phyloP scores from a whole-genome alignment of 164 flowering plant species.

The Aristolochia californica region DNA sequence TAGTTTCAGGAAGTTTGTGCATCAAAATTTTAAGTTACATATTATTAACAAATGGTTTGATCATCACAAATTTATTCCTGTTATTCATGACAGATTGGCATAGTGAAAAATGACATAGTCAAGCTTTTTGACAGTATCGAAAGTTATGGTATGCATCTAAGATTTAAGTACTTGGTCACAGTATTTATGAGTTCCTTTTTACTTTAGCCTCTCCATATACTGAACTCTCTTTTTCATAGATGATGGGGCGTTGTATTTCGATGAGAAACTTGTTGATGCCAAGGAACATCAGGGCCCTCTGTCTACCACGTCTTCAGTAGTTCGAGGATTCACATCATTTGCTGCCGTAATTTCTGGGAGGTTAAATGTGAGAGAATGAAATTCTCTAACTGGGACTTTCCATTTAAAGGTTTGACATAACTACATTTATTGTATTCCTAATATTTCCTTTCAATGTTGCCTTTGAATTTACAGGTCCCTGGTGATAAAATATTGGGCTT shows the following conservation, averaged over 20 bases:
- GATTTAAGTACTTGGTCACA: background rate
- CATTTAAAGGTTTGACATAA: no score
- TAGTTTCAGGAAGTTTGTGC: background rate
- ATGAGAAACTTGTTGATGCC: conserved; percentile 65
- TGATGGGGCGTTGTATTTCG: conserved; percentile 81
- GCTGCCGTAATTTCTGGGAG: conserved; percentile 49
- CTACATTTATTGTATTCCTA: no score
- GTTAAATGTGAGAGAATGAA: conserved; percentile 41
- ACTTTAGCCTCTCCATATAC: background rate
- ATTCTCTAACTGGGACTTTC: no score
- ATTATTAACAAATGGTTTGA: background rate
- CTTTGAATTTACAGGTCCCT: conserved; percentile 51
- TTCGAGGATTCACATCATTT: conserved; percentile 72
- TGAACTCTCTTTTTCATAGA: conserved; percentile 24
- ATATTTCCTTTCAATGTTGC: background rate
- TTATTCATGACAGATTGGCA: conserved; percentile 45
- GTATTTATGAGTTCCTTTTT: conserved; percentile 4
- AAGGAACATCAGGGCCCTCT: conserved; percentile 60
- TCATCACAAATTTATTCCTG: background rate
- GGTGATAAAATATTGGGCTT: conserved; percentile 72
- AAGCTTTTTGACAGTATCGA: conserved; percentile 90
- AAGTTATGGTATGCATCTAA: conserved; percentile 57
- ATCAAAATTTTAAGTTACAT: no score
- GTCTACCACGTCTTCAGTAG: conserved; percentile 73
- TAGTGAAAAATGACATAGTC: conserved; percentile 55